A percentile compares a stretch with the other conserved stretches of the same genome.
phyloP scores from a whole-genome alignment of 2,329 filamentous ascomycete genomes.

The Sclerotinia nivalis region DNA sequence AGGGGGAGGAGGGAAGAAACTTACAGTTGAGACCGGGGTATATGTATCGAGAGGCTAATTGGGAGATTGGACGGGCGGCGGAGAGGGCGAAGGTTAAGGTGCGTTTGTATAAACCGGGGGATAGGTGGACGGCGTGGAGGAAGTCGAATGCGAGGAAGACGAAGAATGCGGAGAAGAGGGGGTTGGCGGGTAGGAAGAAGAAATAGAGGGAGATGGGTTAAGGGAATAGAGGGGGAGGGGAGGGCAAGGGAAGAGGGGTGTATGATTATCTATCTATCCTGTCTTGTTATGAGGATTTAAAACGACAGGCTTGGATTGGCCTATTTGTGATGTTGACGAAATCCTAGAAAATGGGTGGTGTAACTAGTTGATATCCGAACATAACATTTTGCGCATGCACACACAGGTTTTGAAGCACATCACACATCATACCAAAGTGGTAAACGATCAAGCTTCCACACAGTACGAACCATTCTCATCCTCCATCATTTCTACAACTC shows the following conservation, averaged over 20 bases:
- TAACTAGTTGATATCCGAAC: slow-evolving; percentile 8
- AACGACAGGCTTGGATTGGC: background rate
- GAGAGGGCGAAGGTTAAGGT: slow-evolving; percentile 61
- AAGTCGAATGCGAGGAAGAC: slow-evolving; percentile 55
- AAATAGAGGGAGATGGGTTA: slow-evolving; percentile 7
- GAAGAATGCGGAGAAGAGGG: slow-evolving; percentile 54
- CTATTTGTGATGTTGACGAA: background rate
- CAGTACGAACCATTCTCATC: too few species aligned
- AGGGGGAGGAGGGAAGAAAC: slow-evolving; percentile 41
- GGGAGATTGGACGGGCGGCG: slow-evolving; percentile 64
- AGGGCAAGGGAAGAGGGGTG: background rate
- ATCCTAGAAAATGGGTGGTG: background rate
- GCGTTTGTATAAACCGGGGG: slow-evolving; percentile 57
- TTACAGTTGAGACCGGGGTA: slow-evolving; percentile 56
- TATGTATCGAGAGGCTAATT: slow-evolving; percentile 66
- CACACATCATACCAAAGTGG: too few species aligned
- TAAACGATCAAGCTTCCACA: too few species aligned
- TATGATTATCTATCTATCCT: slow-evolving; percentile 6
- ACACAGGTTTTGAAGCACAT: background rate
- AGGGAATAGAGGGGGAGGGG: background rate
- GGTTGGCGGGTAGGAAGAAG: slow-evolving; percentile 47
- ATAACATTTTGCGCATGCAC: background rate
- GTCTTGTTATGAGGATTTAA: background rate
- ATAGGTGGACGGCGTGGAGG: slow-evolving; percentile 62
- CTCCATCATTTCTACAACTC: too few species aligned